phyloP scores from a whole-genome alignment of 75 land plant species.

The Picea glauca region DNA sequence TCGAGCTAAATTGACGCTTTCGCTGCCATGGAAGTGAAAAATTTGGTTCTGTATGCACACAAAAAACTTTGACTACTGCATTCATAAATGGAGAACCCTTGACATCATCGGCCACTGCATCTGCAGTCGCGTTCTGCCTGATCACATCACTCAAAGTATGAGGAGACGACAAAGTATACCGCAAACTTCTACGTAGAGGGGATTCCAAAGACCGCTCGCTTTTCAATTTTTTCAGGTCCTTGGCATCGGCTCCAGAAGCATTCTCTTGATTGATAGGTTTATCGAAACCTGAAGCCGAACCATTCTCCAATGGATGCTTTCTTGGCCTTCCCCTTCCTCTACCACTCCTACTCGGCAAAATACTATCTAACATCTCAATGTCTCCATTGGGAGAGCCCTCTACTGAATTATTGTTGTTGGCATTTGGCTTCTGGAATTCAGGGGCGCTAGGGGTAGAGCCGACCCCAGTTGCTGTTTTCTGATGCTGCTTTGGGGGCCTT shows the following conservation, averaged over 20 bases:
- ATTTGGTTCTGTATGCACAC: slow-evolving; percentile 96
- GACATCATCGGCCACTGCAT: slow-evolving; percentile 28
- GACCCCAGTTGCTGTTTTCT: background rate
- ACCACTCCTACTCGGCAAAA: too few species aligned
- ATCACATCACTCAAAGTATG: background rate
- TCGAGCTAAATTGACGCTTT: slow-evolving; percentile 89
- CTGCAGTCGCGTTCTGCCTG: slow-evolving; percentile 12
- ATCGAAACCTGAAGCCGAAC: background rate
- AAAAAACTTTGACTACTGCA: slow-evolving; percentile 96
- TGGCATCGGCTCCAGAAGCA: background rate
- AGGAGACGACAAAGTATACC: background rate
- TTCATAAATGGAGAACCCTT: slow-evolving; percentile 89
- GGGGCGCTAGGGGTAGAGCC: background rate
- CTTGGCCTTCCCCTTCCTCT: background rate
- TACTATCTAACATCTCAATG: slow-evolving; percentile 1
- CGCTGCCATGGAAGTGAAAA: slow-evolving; percentile 97
- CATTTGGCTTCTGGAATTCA: background rate
- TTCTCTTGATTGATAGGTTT: background rate
- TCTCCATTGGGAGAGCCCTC: background rate
- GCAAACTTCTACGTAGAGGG: background rate
- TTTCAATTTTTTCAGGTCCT: background rate
- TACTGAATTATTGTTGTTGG: background rate
- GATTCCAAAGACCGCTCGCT: background rate
- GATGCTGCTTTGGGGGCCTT: background rate
- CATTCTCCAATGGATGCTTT: background rate